These are phyloP conservation scores for Auricularia sp. DNA, from an alignment of 768 basidiomycete species.

Conservation along the genomic window DNA sequence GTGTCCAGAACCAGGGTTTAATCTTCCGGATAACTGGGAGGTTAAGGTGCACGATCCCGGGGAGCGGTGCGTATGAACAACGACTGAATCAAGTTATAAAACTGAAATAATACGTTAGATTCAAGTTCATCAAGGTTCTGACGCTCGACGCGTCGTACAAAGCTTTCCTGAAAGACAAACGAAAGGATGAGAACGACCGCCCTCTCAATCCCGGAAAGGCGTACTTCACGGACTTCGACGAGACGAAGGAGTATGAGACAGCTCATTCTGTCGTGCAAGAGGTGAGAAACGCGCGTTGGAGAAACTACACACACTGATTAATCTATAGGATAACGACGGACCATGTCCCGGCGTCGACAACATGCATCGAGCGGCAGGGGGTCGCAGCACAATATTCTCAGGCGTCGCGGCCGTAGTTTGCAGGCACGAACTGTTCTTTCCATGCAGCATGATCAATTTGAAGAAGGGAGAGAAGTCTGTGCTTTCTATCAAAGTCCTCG, in stretches of 20 bases:
- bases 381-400: too few relatives aligned
- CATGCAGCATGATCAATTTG: background rate
- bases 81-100: background rate
- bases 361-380: too few relatives aligned
- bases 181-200: background rate
- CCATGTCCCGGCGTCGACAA: too few relatives aligned
- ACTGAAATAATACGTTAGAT: background rate
- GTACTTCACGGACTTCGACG: background rate
- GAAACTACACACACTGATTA: background rate
- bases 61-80: background rate
- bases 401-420: too few relatives aligned
- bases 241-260: background rate
- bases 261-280: background rate
- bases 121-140: background rate
- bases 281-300: background rate
- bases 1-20: conserved; percentile 6
- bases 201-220: background rate
- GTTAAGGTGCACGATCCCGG: background rate
- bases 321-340: too few relatives aligned
- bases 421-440: background rate
- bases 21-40: conserved; percentile 1
- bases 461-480: background rate
- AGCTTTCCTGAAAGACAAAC: background rate
- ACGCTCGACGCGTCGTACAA: background rate
- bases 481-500: background rate